phyloP scores from a whole-genome alignment of 352 stramenopile genomes.

The Aphanomyces cochlioides region DNA sequence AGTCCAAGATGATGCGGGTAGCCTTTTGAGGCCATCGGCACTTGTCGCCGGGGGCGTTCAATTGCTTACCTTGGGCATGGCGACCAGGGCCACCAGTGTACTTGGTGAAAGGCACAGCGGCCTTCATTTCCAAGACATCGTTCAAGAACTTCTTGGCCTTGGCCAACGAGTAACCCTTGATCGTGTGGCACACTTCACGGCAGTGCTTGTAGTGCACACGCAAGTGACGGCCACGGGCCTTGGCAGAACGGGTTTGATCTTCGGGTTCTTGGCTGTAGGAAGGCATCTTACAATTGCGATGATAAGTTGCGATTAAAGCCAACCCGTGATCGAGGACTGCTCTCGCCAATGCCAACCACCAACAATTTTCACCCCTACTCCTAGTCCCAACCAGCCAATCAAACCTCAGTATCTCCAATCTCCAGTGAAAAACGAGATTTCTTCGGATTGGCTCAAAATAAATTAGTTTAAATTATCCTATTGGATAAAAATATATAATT shows the following conservation, averaged over 20 bases:
- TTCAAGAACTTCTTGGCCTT: constrained; percentile 96
- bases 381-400: constrained; percentile 12
- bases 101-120: constrained; percentile 98
- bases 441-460: constrained; percentile 16
- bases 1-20: constrained; percentile 97
- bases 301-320: constrained; percentile 28
- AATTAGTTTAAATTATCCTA: not conserved
- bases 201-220: constrained; percentile 99
- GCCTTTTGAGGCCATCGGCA: constrained; percentile 99
- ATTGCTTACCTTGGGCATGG: constrained; percentile 96
- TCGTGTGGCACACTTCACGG: constrained; percentile 96
- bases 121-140: constrained; percentile 97
- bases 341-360: constrained; percentile 21
- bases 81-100: constrained; percentile 98
- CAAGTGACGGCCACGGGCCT: constrained; percentile 95
- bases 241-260: constrained; percentile 85
- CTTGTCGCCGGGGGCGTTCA: constrained; percentile 93
- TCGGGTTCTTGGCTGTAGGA: constrained; percentile 88
- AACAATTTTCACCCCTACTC: constrained; percentile 19
- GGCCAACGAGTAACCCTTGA: constrained; percentile 95
- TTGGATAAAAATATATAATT: no score
- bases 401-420: constrained; percentile 6
- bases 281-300: constrained; percentile 34
- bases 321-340: not conserved
- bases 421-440: constrained; percentile 12